Evolutionary conservation across 345 rosid species (phyloP).

Genomic region (Gossypium arboreum): DNA sequence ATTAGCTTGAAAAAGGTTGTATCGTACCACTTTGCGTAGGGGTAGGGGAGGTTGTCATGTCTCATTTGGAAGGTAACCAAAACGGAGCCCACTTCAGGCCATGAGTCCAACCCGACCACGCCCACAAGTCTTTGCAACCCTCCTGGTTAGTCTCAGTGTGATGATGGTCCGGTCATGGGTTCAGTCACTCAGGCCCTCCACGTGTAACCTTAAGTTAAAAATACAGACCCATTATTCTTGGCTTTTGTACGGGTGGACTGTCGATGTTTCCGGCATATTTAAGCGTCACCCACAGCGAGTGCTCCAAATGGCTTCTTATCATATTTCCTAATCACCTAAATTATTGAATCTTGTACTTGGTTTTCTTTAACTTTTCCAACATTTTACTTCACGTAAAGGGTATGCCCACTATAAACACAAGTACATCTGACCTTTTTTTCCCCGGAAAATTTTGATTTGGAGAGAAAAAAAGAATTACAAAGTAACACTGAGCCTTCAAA

Average conservation of each 20-base stretch:
- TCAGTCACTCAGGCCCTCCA: conserved; percentile 9
- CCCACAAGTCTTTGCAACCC: background rate
- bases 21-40: too few relatives aligned
- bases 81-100: conserved; percentile 21
- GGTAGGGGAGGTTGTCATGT: conserved; percentile 19
- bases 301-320: conserved; percentile 15
- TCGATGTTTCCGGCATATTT: too few relatives aligned
- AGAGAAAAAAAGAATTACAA: background rate
- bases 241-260: too few relatives aligned
- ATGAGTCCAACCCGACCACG: background rate
- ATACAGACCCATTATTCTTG: background rate
- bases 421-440: too few relatives aligned
- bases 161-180: conserved; percentile 14
- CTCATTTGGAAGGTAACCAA: conserved; percentile 8
- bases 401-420: background rate
- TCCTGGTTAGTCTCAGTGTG: background rate
- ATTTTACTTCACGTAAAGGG: background rate
- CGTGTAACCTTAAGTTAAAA: background rate
- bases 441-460: too few relatives aligned
- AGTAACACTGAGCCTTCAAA: conserved; percentile 6
- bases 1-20: too few relatives aligned
- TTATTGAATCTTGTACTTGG: background rate
- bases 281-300: background rate
- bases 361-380: background rate
- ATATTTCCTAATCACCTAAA: background rate